Percentiles rank a stretch among this genome's conserved stretches.
Evolutionary conservation across 208 protist species (phyloP).

Genomic region (Leptomonas pyrrhocoris): DNA sequence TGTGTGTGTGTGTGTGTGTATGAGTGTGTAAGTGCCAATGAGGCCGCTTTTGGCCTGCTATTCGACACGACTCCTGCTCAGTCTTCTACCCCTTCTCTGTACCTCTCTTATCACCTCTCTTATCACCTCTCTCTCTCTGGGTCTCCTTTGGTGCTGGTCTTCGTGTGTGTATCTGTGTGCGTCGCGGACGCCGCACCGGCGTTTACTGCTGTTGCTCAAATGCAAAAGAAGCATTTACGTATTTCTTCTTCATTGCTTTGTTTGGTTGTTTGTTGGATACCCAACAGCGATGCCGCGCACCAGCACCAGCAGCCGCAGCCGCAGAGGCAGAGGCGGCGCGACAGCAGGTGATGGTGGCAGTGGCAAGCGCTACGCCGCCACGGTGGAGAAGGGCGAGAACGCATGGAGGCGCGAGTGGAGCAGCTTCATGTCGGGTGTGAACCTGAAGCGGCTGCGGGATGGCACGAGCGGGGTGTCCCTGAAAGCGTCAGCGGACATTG

Average conservation of each 20-base stretch:
- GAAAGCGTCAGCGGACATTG: constrained; percentile 59
- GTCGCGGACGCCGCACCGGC: too few species aligned
- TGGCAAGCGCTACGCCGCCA: constrained; percentile 71
- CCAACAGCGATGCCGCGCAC: constrained; percentile 20
- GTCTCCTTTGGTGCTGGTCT: too few species aligned
- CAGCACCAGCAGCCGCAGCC: not conserved
- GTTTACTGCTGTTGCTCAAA: too few species aligned
- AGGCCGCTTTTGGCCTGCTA: too few species aligned
- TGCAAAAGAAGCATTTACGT: too few species aligned
- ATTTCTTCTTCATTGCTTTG: too few species aligned
- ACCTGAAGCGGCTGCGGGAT: constrained; percentile 72
- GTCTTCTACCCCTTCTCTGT: too few species aligned
- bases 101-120: too few species aligned
- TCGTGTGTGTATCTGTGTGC: too few species aligned
- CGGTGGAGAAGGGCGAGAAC: constrained; percentile 79
- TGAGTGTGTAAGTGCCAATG: not conserved
- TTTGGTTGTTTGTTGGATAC: too few species aligned
- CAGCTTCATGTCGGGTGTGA: constrained; percentile 86
- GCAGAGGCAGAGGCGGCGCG: not conserved
- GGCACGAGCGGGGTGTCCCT: constrained; percentile 62
- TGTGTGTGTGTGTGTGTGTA: not conserved
- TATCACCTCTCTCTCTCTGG: too few species aligned
- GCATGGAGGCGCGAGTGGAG: constrained; percentile 86
- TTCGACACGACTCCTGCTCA: too few species aligned
- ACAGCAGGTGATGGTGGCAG: constrained; percentile 7